These are phyloP conservation scores for Chlorella sp. DNA, from an alignment of 139 green algal genomes.

Conservation along the genomic window DNA sequence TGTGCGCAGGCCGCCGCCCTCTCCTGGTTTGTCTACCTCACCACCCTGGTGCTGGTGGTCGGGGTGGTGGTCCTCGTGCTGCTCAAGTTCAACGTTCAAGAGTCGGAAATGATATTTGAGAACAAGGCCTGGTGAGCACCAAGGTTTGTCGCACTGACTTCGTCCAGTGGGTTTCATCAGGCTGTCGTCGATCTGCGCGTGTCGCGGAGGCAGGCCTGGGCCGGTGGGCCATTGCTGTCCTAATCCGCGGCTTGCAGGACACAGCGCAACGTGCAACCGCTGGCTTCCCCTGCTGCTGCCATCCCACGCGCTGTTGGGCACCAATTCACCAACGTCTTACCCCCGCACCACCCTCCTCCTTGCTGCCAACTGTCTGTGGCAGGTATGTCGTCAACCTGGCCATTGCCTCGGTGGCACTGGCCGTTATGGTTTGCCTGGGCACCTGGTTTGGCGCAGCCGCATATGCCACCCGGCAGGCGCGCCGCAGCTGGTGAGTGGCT, in stretches of 20 bases:
- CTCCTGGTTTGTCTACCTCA: not conserved
- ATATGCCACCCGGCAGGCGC: not conserved
- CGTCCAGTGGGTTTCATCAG: too few species aligned
- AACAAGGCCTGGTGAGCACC: not conserved
- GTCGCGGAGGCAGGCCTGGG: too few species aligned
- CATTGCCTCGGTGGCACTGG: not conserved
- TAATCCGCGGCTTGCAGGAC: too few species aligned
- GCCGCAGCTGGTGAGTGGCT: not conserved
- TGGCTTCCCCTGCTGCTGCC: not conserved
- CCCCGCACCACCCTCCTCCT: not conserved
- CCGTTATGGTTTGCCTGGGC: not conserved
- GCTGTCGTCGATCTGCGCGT: too few species aligned
- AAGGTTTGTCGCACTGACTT: too few species aligned
- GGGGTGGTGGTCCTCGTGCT: not conserved
- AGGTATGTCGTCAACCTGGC: conserved; percentile 15
- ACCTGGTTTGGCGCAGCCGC: not conserved
- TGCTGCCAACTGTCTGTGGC: not conserved
- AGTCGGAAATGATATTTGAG: not conserved
- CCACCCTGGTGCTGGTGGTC: not conserved
- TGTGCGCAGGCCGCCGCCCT: not conserved
- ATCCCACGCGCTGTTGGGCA: too few species aligned
- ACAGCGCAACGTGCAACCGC: too few species aligned
- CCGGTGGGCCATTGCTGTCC: too few species aligned
- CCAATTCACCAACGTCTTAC: too few species aligned
- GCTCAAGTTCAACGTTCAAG: not conserved